Percentiles rank a stretch among this genome's conserved stretches.
These are phyloP conservation scores for Brassica nigra DNA, from an alignment of 345 rosid genomes.

Conservation along the genomic window DNA sequence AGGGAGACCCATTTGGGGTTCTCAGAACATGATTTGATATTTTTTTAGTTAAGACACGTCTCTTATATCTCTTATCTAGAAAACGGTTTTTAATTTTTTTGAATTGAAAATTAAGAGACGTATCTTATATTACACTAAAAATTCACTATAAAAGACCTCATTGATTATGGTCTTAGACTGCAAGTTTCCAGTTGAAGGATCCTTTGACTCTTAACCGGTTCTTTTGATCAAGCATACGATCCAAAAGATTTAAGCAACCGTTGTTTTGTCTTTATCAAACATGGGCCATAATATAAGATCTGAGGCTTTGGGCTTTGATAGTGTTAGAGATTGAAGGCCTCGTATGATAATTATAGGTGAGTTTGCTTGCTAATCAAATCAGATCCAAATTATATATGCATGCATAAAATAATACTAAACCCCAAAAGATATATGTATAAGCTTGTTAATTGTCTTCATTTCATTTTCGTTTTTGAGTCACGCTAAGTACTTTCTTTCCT, in stretches of 20 bases:
- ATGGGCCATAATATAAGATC: neutral
- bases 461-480: neutral
- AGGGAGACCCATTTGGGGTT: too few relatives aligned
- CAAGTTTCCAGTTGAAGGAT: slow-evolving; percentile 82
- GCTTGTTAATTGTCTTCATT: neutral
- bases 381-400: neutral
- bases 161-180: slow-evolving; percentile 35
- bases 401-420: neutral
- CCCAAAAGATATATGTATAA: neutral
- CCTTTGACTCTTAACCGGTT: slow-evolving; percentile 41
- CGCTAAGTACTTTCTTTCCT: too few relatives aligned
- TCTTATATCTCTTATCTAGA: too few relatives aligned
- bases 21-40: too few relatives aligned
- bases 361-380: neutral
- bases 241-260: neutral
- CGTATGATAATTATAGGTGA: neutral
- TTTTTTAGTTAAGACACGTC: too few relatives aligned
- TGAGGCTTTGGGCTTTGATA: neutral
- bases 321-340: neutral
- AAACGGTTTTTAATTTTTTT: too few relatives aligned
- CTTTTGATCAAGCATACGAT: neutral
- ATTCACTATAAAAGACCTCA: too few relatives aligned
- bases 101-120: too few relatives aligned
- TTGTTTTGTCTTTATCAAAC: neutral
- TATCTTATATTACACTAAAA: too few relatives aligned